Percentiles rank a stretch among this genome's conserved stretches.
Conservation (phyloP, 495 filamentous ascomycete genomes). For the Tuber umbilicatum region DNA sequence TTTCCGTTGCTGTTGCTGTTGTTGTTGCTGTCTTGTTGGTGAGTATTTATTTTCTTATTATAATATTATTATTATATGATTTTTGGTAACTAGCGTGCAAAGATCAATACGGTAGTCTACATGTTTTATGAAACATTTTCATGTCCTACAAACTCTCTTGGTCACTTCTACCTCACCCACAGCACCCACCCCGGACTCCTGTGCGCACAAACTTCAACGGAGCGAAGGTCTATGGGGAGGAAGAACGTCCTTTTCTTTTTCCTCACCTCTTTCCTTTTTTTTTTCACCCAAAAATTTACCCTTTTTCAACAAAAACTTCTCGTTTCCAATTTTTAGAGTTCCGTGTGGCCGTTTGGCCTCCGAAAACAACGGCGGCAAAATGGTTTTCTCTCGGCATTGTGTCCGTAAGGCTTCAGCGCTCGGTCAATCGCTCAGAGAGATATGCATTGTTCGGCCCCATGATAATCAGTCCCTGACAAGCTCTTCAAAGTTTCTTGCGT, state of each 20-base stretch:
- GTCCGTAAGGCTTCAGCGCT: constrained; percentile 25
- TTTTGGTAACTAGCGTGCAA: neutral
- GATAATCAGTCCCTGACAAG: constrained; percentile 25
- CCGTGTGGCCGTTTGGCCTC: neutral
- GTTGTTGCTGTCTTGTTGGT: neutral
- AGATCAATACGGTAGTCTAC: neutral
- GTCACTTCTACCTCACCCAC: neutral
- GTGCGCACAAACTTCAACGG: neutral
- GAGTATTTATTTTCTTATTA: neutral
- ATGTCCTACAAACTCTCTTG: neutral
- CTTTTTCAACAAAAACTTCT: neutral
- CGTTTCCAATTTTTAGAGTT: neutral
- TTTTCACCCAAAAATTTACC: constrained; percentile 1
- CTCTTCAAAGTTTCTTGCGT: constrained; percentile 27
- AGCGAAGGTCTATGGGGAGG: neutral
- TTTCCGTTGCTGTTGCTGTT: neutral
- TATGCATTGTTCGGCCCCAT: constrained; percentile 17
- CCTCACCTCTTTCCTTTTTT: constrained; percentile 16
- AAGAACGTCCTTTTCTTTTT: neutral
- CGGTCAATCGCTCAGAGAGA: constrained; percentile 15
- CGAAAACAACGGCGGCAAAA: neutral
- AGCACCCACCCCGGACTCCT: neutral
- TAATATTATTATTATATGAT: no score
- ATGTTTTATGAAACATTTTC: neutral
- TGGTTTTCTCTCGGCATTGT: constrained; percentile 29